Percentiles rank a stretch among this genome's conserved stretches.
Evolutionary conservation across 495 filamentous ascomycete species (phyloP).

Genomic region (Talaromyces nanjingensis): DNA sequence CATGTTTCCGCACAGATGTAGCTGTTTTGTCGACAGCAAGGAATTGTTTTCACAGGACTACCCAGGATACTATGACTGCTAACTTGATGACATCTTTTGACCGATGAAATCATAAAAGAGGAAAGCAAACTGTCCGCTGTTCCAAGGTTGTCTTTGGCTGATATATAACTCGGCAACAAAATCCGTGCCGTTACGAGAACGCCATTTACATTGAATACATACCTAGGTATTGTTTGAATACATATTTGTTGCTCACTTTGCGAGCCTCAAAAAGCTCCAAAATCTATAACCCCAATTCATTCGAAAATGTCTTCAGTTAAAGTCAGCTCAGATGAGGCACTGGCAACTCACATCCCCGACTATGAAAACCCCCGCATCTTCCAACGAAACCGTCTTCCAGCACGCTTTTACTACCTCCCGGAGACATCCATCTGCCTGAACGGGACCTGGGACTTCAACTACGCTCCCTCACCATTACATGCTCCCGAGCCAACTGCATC

Average conservation of each 20-base stretch:
- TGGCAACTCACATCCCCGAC: slow-evolving; percentile 1
- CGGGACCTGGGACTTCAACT: slow-evolving; percentile 55
- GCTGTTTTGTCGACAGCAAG: neutral
- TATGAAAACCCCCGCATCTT: slow-evolving; percentile 33
- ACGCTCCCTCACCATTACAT: slow-evolving; percentile 39
- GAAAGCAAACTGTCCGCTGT: neutral
- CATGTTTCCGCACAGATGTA: neutral
- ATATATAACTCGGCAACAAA: neutral
- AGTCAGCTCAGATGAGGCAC: neutral
- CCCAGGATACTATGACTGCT: neutral
- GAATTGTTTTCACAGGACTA: neutral
- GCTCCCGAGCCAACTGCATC: slow-evolving; percentile 28
- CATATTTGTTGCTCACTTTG: neutral
- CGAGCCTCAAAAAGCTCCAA: neutral
- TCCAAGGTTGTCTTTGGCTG: neutral
- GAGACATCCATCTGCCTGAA: slow-evolving; percentile 45
- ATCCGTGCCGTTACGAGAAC: neutral
- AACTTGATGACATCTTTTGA: no score
- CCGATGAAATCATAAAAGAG: neutral
- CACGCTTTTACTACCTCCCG: slow-evolving; percentile 54
- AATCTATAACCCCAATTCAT: neutral
- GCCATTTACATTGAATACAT: neutral
- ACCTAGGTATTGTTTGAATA: neutral
- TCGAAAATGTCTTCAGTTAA: neutral
- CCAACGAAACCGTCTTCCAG: slow-evolving; percentile 54